These are phyloP conservation scores for Fusarium sp. DNA, from an alignment of 2,329 filamentous ascomycete species.

Conservation along the genomic window DNA sequence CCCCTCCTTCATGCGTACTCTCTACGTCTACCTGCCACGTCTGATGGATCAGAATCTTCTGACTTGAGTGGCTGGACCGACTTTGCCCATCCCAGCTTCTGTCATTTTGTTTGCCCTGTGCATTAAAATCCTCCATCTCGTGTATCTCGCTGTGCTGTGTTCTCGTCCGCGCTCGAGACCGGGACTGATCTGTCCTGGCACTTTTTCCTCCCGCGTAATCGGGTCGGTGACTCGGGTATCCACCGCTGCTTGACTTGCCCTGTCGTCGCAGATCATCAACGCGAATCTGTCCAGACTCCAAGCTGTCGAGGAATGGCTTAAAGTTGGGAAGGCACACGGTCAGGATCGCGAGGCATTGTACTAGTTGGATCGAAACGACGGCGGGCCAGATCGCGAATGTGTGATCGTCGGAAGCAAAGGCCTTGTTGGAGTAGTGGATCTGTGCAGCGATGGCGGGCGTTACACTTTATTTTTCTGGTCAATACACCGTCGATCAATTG, in stretches of 20 bases:
- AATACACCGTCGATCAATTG: background rate
- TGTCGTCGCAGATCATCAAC: slow-evolving; percentile 45
- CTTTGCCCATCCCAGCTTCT: slow-evolving; percentile 32
- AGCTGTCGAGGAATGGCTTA: slow-evolving; percentile 47
- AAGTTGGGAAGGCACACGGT: slow-evolving; percentile 46
- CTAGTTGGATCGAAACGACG: slow-evolving; percentile 40
- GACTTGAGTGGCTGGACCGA: slow-evolving; percentile 43
- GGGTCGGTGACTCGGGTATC: slow-evolving; percentile 34
- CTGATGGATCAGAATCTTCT: slow-evolving; percentile 46
- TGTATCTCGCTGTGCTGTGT: slow-evolving; percentile 25
- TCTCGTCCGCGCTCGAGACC: slow-evolving; percentile 18
- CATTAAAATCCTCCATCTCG: slow-evolving; percentile 32
- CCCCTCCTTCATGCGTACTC: slow-evolving; percentile 17
- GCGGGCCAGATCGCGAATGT: slow-evolving; percentile 44
- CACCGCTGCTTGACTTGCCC: slow-evolving; percentile 42
- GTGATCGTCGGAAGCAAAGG: slow-evolving; percentile 37
- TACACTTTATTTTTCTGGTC: slow-evolving; percentile 26
- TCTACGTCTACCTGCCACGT: slow-evolving; percentile 47
- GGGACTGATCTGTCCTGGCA: slow-evolving; percentile 34
- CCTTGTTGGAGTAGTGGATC: slow-evolving; percentile 42
- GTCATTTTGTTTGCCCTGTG: background rate
- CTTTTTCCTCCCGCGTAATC: slow-evolving; percentile 39
- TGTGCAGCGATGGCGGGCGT: slow-evolving; percentile 45
- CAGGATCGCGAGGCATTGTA: slow-evolving; percentile 45
- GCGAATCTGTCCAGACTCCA: slow-evolving; percentile 46